Conservation (phyloP, 352 stramenopile species). For the Phytophthora idaei region DNA sequence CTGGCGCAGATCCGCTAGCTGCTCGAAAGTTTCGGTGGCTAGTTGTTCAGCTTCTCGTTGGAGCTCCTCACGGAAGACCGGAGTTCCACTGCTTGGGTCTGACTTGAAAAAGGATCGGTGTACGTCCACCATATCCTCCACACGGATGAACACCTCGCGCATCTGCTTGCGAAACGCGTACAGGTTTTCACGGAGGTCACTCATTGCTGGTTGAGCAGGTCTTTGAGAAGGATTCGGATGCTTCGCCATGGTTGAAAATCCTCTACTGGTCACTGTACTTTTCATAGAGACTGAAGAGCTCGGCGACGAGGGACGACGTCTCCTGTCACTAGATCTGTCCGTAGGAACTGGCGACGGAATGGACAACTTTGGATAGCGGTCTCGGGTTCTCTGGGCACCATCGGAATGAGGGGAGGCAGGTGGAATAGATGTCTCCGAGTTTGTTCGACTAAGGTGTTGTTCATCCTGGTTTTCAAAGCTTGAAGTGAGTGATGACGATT, state of each 20-base stretch:
- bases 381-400: background rate
- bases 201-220: slow-evolving; percentile 10
- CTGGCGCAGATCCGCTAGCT: slow-evolving; percentile 46
- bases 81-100: slow-evolving; percentile 46
- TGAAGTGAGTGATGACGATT: background rate
- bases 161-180: slow-evolving; percentile 71
- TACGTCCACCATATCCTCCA: slow-evolving; percentile 72
- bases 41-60: slow-evolving; percentile 42
- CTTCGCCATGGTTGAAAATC: background rate
- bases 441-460: slow-evolving; percentile 24
- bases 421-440: slow-evolving; percentile 21
- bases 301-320: slow-evolving; percentile 6
- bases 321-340: slow-evolving; percentile 3
- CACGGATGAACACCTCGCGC: slow-evolving; percentile 55
- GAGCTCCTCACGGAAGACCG: slow-evolving; percentile 29
- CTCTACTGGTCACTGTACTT: background rate
- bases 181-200: slow-evolving; percentile 52
- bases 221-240: no score
- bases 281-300: slow-evolving; percentile 19
- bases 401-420: slow-evolving; percentile 8
- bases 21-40: slow-evolving; percentile 46
- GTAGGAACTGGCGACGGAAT: slow-evolving; percentile 10
- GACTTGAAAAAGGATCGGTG: slow-evolving; percentile 68
- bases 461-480: slow-evolving; percentile 21
- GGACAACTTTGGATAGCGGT: slow-evolving; percentile 5